Evolutionary conservation across 768 basidiomycete species (phyloP), one percentile per base, ranked within the genome.

Genomic region (Cystobasidium ongulense): DNA sequence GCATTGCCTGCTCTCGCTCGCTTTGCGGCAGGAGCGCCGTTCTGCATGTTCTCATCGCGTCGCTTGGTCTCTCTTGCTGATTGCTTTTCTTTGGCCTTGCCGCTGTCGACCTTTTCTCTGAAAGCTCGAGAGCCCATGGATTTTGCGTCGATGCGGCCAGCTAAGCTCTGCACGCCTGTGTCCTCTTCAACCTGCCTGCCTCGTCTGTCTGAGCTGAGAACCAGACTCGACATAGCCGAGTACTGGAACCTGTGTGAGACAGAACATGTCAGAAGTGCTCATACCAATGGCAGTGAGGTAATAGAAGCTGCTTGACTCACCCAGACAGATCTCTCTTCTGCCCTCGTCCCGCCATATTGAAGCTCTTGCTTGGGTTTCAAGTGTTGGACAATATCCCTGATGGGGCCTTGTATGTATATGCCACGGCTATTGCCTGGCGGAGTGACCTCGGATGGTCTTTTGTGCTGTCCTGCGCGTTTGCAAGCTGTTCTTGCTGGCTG

Each of bases 81-180:
- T 0, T 89, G 89, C 81, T 88, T 90, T 79, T 90, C 92, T 85
- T 92, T 92, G 85, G 92, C 93, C 86, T 93, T 94, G 63, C 92
- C 90, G 21, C 92, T 79, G 79, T 94, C 91, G 17, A 92, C 91
- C 0, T 86, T 87, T 76, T 90, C 87, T 21, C 92, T 86, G 73
- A 87, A 82, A 36, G 90, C 92, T 25, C 92, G 87, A 23, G 92
- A 92, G 29, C 95, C 95, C 95, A 98, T 99, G 75, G 94, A 89
- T 75, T 85, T 86, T 10, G 88, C 85, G 84, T 92, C 88, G 72
- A 99, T 97, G 31, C 89, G 87, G 18, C 96, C 96, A 54, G 88
- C 89, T 38, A 98, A 87, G 1, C 93, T 89, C 18, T 94, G 94
- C 11, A 94, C 91, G 8, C 92, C 91, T 75, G 96, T 95, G 84